These are phyloP conservation scores for Discostella pseudostelligera DNA, from an alignment of 108 stramenopile species.

Conservation along the genomic window DNA sequence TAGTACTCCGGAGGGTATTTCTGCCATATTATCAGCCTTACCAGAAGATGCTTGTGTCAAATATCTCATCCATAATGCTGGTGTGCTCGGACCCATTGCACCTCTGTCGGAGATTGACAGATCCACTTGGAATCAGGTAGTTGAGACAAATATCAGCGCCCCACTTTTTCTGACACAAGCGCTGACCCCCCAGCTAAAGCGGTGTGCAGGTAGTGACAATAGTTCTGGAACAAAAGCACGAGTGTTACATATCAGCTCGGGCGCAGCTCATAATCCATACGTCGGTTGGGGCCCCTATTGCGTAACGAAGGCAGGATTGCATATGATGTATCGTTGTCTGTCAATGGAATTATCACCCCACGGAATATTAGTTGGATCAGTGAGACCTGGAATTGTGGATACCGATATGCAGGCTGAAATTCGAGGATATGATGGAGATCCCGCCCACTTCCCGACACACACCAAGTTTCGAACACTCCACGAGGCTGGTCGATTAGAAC, in stretches of 20 bases:
- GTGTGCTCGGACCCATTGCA: slow-evolving; percentile 57
- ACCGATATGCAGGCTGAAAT: slow-evolving; percentile 72
- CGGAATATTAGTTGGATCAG: slow-evolving; percentile 47
- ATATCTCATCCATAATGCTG: slow-evolving; percentile 69
- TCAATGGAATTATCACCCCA: slow-evolving; percentile 42
- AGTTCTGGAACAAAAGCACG: slow-evolving; percentile 21
- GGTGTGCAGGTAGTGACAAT: slow-evolving; percentile 18
- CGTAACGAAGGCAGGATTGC: slow-evolving; percentile 65
- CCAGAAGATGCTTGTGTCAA: slow-evolving; percentile 34
- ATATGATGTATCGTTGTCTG: slow-evolving; percentile 60
- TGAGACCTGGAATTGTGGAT: slow-evolving; percentile 73
- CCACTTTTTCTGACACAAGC: slow-evolving; percentile 64
- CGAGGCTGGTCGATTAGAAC: slow-evolving; percentile 23
- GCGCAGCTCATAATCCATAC: slow-evolving; percentile 54
- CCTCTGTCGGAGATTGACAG: slow-evolving; percentile 42
- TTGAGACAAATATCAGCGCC: slow-evolving; percentile 50
- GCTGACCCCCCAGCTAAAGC: slow-evolving; percentile 50
- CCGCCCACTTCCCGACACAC: slow-evolving; percentile 44
- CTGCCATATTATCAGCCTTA: slow-evolving; percentile 23
- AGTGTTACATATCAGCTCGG: slow-evolving; percentile 57
- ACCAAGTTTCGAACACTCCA: slow-evolving; percentile 43
- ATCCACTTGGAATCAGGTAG: slow-evolving; percentile 35
- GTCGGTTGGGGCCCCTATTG: slow-evolving; percentile 72
- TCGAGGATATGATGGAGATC: slow-evolving; percentile 37
- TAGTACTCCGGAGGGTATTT: slow-evolving; percentile 39